A percentile compares a stretch with the other conserved stretches of the same genome.
Conservation (phyloP, 2,329 filamentous ascomycete genomes). For the Nigrograna mackinnonii region DNA sequence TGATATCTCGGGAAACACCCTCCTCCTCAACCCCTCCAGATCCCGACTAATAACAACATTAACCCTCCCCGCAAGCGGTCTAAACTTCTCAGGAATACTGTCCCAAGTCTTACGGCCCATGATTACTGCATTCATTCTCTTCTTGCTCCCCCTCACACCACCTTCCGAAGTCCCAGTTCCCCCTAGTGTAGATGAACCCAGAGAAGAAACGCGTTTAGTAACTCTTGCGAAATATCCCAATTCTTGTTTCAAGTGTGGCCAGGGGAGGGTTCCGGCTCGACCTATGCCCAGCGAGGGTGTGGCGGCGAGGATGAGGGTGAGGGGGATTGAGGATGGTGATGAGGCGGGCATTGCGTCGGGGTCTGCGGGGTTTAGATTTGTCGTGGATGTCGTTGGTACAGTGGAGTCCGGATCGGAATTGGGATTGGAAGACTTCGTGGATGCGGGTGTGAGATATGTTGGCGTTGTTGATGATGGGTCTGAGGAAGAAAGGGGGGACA, state of each 20-base stretch:
- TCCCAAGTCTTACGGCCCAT: constrained; percentile 99
- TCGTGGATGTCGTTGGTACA: constrained; percentile 1
- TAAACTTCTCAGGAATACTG: constrained; percentile 76
- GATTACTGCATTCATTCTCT: constrained; percentile 68
- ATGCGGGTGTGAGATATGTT: background rate
- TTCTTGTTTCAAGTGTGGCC: constrained; percentile 85
- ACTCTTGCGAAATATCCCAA: constrained; percentile 95
- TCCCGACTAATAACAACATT: constrained; percentile 78
- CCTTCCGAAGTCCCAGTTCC: constrained; percentile 1
- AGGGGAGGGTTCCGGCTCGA: constrained; percentile 75
- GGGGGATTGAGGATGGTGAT: constrained; percentile 48
- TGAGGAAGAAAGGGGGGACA: background rate
- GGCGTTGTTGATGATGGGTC: background rate
- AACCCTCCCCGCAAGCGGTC: constrained; percentile 76
- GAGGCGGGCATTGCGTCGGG: constrained; percentile 22
- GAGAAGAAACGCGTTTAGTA: constrained; percentile 64
- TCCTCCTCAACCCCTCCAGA: constrained; percentile 17
- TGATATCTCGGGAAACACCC: too few species aligned
- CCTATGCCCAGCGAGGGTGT: constrained; percentile 93
- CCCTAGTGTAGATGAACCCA: background rate
- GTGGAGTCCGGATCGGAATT: background rate
- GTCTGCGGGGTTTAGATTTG: constrained; percentile 3
- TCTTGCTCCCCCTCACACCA: too few species aligned
- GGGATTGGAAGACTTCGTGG: background rate
- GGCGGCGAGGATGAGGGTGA: constrained; percentile 93